These are phyloP conservation scores for Salinomyces thailandicus DNA, from an alignment of 2,329 filamentous ascomycete species.

Conservation along the genomic window DNA sequence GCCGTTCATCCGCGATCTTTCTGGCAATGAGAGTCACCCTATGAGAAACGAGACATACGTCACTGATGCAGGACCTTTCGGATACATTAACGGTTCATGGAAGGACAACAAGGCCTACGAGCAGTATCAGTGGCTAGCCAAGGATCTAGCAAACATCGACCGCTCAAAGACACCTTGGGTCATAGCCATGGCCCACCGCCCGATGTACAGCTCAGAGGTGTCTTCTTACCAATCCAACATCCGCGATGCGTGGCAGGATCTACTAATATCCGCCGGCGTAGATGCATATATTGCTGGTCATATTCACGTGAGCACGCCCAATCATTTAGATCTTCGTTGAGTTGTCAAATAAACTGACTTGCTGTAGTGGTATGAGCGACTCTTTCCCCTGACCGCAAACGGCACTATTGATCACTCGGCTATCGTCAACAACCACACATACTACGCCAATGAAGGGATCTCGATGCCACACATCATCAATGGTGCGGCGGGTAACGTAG, in stretches of 20 bases:
- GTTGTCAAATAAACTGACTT: too few species aligned
- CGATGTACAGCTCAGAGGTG: conserved; percentile 39
- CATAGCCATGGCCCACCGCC: conserved; percentile 40
- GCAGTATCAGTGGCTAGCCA: conserved; percentile 39
- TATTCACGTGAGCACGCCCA: too few species aligned
- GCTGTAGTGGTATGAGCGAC: conserved; percentile 40
- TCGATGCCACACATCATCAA: conserved; percentile 44
- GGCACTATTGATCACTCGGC: conserved; percentile 33
- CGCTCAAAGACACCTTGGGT: conserved; percentile 42
- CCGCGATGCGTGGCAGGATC: conserved; percentile 36
- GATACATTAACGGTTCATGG: conserved; percentile 31
- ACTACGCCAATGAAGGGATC: conserved; percentile 36
- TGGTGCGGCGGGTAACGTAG: conserved; percentile 45
- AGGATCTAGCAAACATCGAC: conserved; percentile 37
- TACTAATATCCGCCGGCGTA: conserved; percentile 37
- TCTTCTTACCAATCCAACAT: conserved; percentile 36
- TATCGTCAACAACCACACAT: conserved; percentile 40
- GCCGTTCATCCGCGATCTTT: conserved; percentile 35
- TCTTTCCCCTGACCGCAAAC: conserved; percentile 30
- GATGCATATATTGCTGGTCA: conserved; percentile 37
- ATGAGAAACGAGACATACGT: conserved; percentile 34
- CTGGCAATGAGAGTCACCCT: conserved; percentile 33
- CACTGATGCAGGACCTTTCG: conserved; percentile 43
- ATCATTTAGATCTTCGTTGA: too few species aligned
- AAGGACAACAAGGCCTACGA: conserved; percentile 35